phyloP scores from a whole-genome alignment of 768 basidiomycete species.

The Rossbeevera mucosa region DNA sequence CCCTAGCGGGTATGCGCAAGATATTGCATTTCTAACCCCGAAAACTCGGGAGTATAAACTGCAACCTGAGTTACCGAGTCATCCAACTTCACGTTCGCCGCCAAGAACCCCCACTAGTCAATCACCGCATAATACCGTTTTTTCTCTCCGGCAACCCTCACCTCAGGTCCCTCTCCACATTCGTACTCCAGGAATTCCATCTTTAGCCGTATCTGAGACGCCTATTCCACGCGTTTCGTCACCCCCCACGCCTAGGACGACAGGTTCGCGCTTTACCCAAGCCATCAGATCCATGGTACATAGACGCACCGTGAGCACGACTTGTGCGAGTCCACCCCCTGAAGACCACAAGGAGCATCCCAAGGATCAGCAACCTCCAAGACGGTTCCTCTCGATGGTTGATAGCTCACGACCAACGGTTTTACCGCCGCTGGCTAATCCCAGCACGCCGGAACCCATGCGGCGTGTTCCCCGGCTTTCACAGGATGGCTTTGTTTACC shows the following conservation, averaged over 20 bases:
- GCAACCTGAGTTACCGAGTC: background rate
- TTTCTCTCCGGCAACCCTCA: slow-evolving; percentile 6
- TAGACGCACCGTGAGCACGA: slow-evolving; percentile 12
- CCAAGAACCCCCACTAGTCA: slow-evolving; percentile 14
- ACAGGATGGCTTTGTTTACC: slow-evolving; percentile 28
- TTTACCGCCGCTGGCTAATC: slow-evolving; percentile 1
- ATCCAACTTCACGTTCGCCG: slow-evolving; percentile 10
- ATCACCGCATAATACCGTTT: slow-evolving; percentile 1
- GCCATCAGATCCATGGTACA: slow-evolving; percentile 23
- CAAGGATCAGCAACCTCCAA: slow-evolving; percentile 7
- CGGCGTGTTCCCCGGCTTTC: slow-evolving; percentile 4
- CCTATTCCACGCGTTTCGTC: slow-evolving; percentile 14
- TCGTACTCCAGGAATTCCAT: slow-evolving; percentile 14
- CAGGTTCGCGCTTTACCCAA: slow-evolving; percentile 18
- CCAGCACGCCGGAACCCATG: slow-evolving; percentile 6
- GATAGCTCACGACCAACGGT: slow-evolving; percentile 11
- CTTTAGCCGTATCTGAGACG: slow-evolving; percentile 17
- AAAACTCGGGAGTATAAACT: background rate
- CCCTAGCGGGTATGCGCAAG: slow-evolving; percentile 25
- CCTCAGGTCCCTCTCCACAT: slow-evolving; percentile 15
- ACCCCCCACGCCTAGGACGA: slow-evolving; percentile 13
- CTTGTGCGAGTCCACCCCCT: background rate
- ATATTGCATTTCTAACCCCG: slow-evolving; percentile 7
- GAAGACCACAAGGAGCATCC: slow-evolving; percentile 10
- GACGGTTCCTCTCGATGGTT: slow-evolving; percentile 10